Percentiles rank a stretch among this genome's conserved stretches.
These are phyloP conservation scores for Colletotrichum lindemuthianum DNA, from an alignment of 2,329 filamentous ascomycete genomes.

Conservation along the genomic window DNA sequence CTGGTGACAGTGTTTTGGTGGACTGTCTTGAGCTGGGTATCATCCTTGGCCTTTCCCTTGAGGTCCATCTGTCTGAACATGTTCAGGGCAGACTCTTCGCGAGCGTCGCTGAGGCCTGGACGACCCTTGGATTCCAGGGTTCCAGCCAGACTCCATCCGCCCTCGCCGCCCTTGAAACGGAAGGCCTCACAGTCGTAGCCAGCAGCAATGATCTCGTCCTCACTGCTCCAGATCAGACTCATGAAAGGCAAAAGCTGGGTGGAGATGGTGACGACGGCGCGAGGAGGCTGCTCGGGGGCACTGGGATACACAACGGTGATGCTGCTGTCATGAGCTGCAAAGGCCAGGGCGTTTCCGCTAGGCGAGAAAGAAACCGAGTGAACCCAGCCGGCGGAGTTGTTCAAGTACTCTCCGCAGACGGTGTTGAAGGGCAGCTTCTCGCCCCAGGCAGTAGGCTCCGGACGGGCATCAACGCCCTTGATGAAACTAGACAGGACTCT, in stretches of 20 bases:
- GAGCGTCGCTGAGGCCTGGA: constrained; percentile 67
- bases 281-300: constrained; percentile 88
- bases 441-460: constrained; percentile 90
- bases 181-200: constrained; percentile 93
- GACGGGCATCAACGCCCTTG: constrained; percentile 90
- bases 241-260: constrained; percentile 93
- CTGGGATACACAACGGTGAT: constrained; percentile 96
- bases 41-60: constrained; percentile 90
- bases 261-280: constrained; percentile 87
- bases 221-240: constrained; percentile 90
- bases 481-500: constrained; percentile 95
- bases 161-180: constrained; percentile 81
- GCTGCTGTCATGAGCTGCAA: constrained; percentile 94
- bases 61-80: constrained; percentile 99
- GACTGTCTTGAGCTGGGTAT: constrained; percentile 92
- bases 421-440: constrained; percentile 98
- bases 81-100: constrained; percentile 93
- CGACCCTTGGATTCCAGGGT: constrained; percentile 80
- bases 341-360: constrained; percentile 90
- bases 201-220: constrained; percentile 93
- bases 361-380: constrained; percentile 94
- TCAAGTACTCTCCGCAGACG: constrained; percentile 94
- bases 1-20: constrained; percentile 97
- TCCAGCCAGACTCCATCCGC: constrained; percentile 85
- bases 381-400: constrained; percentile 97